phyloP scores from a whole-genome alignment of 768 basidiomycete genomes.

The Thelephora aurantiotincta region DNA sequence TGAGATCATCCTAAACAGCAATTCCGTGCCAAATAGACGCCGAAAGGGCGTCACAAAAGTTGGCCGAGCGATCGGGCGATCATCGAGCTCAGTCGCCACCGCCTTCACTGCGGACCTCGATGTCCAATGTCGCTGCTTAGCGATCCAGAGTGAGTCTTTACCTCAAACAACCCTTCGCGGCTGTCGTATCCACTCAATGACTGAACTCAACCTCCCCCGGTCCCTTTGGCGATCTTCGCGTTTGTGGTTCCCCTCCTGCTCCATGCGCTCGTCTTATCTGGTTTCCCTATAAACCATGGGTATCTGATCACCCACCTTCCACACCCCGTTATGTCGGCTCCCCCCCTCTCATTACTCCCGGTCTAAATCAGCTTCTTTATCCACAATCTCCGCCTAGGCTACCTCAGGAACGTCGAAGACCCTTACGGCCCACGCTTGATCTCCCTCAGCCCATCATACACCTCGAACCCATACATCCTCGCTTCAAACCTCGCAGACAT shows the following conservation, averaged over 20 bases:
- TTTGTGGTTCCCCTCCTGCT: neutral
- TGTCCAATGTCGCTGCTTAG: constrained; percentile 43
- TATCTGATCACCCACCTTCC: neutral
- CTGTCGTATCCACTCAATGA: neutral
- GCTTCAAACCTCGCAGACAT: constrained; percentile 68
- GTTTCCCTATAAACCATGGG: neutral
- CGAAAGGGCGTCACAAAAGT: no score
- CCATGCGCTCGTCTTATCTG: neutral
- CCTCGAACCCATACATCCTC: constrained; percentile 71
- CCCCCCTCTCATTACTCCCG: no score
- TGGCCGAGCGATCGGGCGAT: no score
- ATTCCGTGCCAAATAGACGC: no score
- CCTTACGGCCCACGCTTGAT: constrained; percentile 74
- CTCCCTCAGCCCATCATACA: constrained; percentile 62
- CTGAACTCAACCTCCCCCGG: neutral
- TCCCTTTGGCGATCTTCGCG: neutral
- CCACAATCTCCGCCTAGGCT: constrained; percentile 73
- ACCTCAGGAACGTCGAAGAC: constrained; percentile 82
- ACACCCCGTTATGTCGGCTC: no score
- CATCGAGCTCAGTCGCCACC: no score
- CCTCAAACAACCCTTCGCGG: no score
- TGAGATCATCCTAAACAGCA: no score
- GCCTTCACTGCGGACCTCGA: no score
- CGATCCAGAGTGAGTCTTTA: constrained; percentile 38
- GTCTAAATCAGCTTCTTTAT: constrained; percentile 44